Evolutionary conservation across 2,329 filamentous ascomycete genomes (phyloP), one percentile per base, ranked within the genome.

Genomic region (Colletotrichum cereale): DNA sequence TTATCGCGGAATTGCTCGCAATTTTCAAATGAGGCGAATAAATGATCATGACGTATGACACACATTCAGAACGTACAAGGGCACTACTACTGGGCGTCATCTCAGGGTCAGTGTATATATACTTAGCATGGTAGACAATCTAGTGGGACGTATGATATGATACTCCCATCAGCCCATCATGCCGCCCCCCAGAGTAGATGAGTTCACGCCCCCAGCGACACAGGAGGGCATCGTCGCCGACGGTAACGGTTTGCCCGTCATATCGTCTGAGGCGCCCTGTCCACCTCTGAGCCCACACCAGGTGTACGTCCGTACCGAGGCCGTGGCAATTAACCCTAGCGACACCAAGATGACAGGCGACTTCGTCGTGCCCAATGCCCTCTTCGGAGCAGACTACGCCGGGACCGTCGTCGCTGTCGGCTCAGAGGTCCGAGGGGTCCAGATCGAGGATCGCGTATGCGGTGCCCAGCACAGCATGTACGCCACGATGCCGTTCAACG

Each of bases 351-450:
- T 79, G 75, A 12, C 11, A 1, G 52, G 52, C 2, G 26, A 14
- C 38, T 57, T 57, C 5, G 52, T 29, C n/a, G n/a, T 26, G 0
- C 40, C 38, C 10, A 18, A 18, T 10, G 62, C 29, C 3, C 67
- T 75, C 44, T 61, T 64, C 55, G 80, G 80, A 29, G 74, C 74
- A 58, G 80, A 82, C 65, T 79, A 78, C 58, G 74, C 77, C 10
- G 80, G 79, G 11, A 66, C 42, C n/a, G 53, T 58, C 29, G 52
- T 66, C 6, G 40, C 40, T 2, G 14, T 57, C 62, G n/a, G 76
- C 7, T 14, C 66, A 10, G 75, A 80, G 21, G 76, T 76, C 4
- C 56, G 48, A 81, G 73, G 40, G 40, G 40, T 44, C 40, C 6
- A 3, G 1, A 21, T 44, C 40, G 40, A 2, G 3, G 40, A 44